Evolutionary conservation across 1,284 basidiomycete species (phyloP).

Genomic region (Gymnopus androsaceus): DNA sequence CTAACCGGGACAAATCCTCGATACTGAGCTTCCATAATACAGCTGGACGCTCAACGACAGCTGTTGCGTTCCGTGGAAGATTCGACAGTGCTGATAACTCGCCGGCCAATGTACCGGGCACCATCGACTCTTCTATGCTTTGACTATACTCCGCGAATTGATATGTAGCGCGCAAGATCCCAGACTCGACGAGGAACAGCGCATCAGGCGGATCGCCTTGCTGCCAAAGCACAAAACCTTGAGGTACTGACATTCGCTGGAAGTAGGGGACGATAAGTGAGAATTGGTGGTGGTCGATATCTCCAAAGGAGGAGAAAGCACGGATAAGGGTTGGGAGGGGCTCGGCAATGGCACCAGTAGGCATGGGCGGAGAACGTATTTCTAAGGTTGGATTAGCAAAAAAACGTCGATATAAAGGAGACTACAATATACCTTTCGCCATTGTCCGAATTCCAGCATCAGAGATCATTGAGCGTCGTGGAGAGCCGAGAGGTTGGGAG

Average conservation of each 20-base stretch:
- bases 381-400: neutral
- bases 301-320: constrained; percentile 72
- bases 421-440: constrained; percentile 46
- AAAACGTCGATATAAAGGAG: neutral
- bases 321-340: constrained; percentile 71
- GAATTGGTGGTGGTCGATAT: constrained; percentile 50
- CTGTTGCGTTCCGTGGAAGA: constrained; percentile 81
- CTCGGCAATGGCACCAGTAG: constrained; percentile 38
- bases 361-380: constrained; percentile 15
- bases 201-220: constrained; percentile 79
- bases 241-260: constrained; percentile 55
- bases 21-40: constrained; percentile 79
- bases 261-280: constrained; percentile 74
- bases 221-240: constrained; percentile 74
- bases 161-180: constrained; percentile 82
- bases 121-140: constrained; percentile 85
- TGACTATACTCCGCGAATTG: constrained; percentile 69
- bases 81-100: constrained; percentile 83
- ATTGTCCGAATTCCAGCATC: constrained; percentile 78
- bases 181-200: constrained; percentile 84
- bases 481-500: constrained; percentile 61
- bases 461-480: constrained; percentile 72
- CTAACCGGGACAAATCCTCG: constrained; percentile 58
- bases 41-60: constrained; percentile 75
- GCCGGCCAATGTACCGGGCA: constrained; percentile 87